Base-by-base conservation (phyloP, 257 asterid species). In the Lantana camara region DNA sequence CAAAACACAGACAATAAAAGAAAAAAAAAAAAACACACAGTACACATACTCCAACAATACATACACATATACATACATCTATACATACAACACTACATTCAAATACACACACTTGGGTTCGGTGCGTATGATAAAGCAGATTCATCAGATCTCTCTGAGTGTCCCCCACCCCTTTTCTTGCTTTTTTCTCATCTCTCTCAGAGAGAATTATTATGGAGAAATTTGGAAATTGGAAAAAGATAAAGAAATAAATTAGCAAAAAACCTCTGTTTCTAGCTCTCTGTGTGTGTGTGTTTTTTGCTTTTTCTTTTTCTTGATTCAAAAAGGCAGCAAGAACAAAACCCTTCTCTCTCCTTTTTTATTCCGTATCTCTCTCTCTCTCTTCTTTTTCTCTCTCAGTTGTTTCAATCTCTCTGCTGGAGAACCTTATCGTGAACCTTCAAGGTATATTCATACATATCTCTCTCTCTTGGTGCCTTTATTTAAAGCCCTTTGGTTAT, bases 391-490 rank as follows among this genome's bases (percentile, higher is more conserved):
- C 29, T 34, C 35, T 23, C 73, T 69, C 72, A 15, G 48, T 71
- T 64, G 72, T 44, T 71, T 65, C 74, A 62, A 58, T 73, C 75
- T 42, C 56, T 44, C 66, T 47, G 51, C 64, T 5, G 20, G 60
- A 70, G 80, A 82, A 76, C 82, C 85, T 82, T 80, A 73, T 73
- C 83, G 68, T 73, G 82, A 73, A 79, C 82, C 76, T 38, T 67
- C 70, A n/a, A 76, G 88, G 91, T 83, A 86, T 79, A 84, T 84
- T 84, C 87, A 66, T 52, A 40, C 19, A 16, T 48, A 17, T 61
- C 60, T 30, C 66, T 58, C 63, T 62, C 20, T 17, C 63, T 57
- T 21, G 29, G 23, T 45, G 35, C 60, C 68, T 67, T 71, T 60
- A 70, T 69, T 65, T 75, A 65, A 62, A 44, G 71, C 69, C 73